Base-by-base conservation (phyloP, 1,139 yeast genomes). In the Chernovozyma sophiae-reginae region DNA sequence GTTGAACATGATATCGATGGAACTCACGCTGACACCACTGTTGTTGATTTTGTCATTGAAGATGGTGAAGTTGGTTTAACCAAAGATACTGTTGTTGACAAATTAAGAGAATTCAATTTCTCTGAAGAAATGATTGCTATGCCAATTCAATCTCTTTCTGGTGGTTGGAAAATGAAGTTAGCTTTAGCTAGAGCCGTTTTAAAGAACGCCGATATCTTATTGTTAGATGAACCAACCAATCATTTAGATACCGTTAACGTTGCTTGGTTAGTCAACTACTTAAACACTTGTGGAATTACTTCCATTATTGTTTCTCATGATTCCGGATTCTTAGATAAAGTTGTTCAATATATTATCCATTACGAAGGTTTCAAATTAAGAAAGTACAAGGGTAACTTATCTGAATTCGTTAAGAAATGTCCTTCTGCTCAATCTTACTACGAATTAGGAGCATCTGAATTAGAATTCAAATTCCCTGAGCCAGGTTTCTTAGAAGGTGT, bases 401-500 rank as follows among this genome's bases (percentile, higher is more conserved):
- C 97, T 55, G 97, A 89, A 74, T 90, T 92, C 70, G 97, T 92
- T 67, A 86, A 86, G 86, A 86, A 86, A 78, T 95, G 95, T 64
- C 98, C 98, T 72, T 80, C 96, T 62, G 98, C 97, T 68, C 85
- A 89, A 77, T 83, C 97, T 58, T 92, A 92, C 84, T 89, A 89
- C 77, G 97, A 92, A 75, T 81, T 92, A 62, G 96, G 96, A 63
- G 97, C 97, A 60, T 90, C 97, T 52, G 97, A 87, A 62, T 72
- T 87, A 61, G 95, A 89, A 73, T 92, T 92, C 83, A 69, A 62
- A 54, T 92, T 92, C 97, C 98, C 98, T 68, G 97, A 85, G 74
- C 98, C 98, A 70, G 98, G 98, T 85, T 90, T 84, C 95, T 83
- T 92, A 68, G 97, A 92, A 79, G 98, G 98, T 85, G 97, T 92